These are phyloP conservation scores for Apiospora kogelbergensis DNA, from an alignment of 2,329 filamentous ascomycete species.

Conservation along the genomic window DNA sequence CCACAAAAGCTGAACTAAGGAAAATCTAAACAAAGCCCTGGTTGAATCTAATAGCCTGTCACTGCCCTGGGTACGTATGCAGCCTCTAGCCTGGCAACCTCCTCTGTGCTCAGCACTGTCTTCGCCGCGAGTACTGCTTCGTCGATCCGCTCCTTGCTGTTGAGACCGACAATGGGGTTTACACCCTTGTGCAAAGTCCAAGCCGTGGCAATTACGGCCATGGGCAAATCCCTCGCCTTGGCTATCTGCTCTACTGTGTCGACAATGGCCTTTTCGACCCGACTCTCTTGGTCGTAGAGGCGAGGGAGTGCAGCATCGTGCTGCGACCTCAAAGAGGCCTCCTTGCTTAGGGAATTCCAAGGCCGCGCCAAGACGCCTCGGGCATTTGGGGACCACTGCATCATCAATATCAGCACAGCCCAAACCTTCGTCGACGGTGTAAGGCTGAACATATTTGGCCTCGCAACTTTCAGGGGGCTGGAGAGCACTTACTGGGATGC, in stretches of 20 bases:
- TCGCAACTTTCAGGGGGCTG: neutral
- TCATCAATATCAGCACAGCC: conserved; percentile 14
- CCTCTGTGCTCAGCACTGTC: conserved; percentile 47
- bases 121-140: conserved; percentile 45
- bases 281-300: neutral
- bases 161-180: conserved; percentile 54
- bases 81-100: conserved; percentile 30
- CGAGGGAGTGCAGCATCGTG: neutral
- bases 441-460: too few species aligned
- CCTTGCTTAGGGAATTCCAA: neutral
- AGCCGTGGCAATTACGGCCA: conserved; percentile 57
- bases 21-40: too few species aligned
- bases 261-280: conserved; percentile 32
- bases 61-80: neutral
- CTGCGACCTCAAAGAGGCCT: neutral
- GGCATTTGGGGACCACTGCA: neutral
- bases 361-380: neutral
- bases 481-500: conserved; percentile 31
- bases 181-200: conserved; percentile 48
- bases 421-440: too few species aligned
- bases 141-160: conserved; percentile 51
- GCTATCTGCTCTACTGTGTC: conserved; percentile 49
- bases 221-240: conserved; percentile 52
- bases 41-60: neutral
- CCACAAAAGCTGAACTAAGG: too few species aligned